These are phyloP conservation scores for Torrubiellomyces zombiae DNA, from an alignment of 2,329 filamentous ascomycete genomes.

Conservation along the genomic window DNA sequence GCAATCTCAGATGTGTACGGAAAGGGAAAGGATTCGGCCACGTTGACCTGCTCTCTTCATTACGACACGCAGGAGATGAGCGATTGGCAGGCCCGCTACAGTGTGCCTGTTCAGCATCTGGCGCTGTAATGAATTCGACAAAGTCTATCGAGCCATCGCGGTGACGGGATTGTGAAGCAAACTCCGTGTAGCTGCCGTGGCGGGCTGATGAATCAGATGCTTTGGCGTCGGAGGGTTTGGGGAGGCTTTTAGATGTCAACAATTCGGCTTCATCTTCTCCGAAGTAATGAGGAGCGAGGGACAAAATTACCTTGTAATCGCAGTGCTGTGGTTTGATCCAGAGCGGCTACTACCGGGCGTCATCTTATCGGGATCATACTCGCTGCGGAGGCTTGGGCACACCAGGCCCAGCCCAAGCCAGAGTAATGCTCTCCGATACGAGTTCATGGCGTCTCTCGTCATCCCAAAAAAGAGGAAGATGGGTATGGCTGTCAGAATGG, in stretches of 20 bases:
- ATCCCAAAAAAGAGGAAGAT: slow-evolving; percentile 39
- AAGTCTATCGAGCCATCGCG: too few species aligned
- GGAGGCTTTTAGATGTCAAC: too few species aligned
- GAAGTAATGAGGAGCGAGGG: too few species aligned
- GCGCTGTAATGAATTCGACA: too few species aligned
- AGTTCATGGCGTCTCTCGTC: slow-evolving; percentile 34
- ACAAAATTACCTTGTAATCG: slow-evolving; percentile 8
- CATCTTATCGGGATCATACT: slow-evolving; percentile 20
- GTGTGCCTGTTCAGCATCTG: too few species aligned
- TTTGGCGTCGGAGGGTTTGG: background rate
- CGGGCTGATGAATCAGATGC: slow-evolving; percentile 7
- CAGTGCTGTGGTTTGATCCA: slow-evolving; percentile 10
- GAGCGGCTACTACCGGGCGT: slow-evolving; percentile 7
- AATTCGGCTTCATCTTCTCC: too few species aligned
- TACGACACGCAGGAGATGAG: too few species aligned
- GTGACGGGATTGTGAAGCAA: too few species aligned
- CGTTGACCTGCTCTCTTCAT: too few species aligned
- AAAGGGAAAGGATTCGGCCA: slow-evolving; percentile 18
- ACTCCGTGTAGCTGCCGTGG: slow-evolving; percentile 6
- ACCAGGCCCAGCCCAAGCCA: slow-evolving; percentile 23
- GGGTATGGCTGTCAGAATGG: slow-evolving; percentile 27
- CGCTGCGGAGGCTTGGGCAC: slow-evolving; percentile 23
- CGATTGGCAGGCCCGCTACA: too few species aligned
- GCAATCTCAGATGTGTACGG: slow-evolving; percentile 14
- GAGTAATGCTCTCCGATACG: slow-evolving; percentile 25